These are phyloP conservation scores for Aspergillus ustus DNA, from an alignment of 2,329 filamentous ascomycete genomes.

Conservation along the genomic window DNA sequence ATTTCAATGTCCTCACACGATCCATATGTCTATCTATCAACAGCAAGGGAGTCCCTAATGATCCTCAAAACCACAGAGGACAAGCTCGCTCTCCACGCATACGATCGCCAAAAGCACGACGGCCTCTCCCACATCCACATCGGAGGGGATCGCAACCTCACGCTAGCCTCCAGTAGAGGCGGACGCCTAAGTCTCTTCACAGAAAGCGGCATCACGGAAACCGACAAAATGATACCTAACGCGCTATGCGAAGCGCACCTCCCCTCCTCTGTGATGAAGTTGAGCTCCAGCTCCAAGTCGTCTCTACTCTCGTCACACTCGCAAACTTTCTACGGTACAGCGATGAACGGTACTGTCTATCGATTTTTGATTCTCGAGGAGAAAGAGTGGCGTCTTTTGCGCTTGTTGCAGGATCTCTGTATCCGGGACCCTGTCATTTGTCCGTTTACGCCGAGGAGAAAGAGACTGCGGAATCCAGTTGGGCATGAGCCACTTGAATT, in stretches of 20 bases:
- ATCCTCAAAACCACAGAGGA: conserved; percentile 49
- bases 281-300: conserved; percentile 27
- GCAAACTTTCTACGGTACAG: conserved; percentile 65
- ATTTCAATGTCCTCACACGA: conserved; percentile 54
- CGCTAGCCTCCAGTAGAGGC: conserved; percentile 56
- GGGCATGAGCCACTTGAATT: conserved; percentile 47
- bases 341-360: conserved; percentile 70
- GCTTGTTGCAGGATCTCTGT: conserved; percentile 73
- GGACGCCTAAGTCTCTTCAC: conserved; percentile 54
- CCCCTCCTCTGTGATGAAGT: conserved; percentile 39
- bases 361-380: conserved; percentile 70
- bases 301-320: conserved; percentile 26
- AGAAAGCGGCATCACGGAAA: conserved; percentile 27
- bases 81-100: conserved; percentile 39
- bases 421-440: conserved; percentile 54
- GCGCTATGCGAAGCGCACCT: conserved; percentile 39
- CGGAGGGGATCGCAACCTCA: conserved; percentile 47
- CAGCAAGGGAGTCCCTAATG: conserved; percentile 57
- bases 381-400: conserved; percentile 69
- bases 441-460: conserved; percentile 51
- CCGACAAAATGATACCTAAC: conserved; percentile 37
- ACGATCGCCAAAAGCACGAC: conserved; percentile 38
- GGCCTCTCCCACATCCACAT: conserved; percentile 46
- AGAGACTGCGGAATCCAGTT: conserved; percentile 31
- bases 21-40: conserved; percentile 59